A percentile compares a stretch with the other conserved stretches of the same genome.
Evolutionary conservation across 2,329 filamentous ascomycete genomes (phyloP).

Genomic region (Didymella exigua): DNA sequence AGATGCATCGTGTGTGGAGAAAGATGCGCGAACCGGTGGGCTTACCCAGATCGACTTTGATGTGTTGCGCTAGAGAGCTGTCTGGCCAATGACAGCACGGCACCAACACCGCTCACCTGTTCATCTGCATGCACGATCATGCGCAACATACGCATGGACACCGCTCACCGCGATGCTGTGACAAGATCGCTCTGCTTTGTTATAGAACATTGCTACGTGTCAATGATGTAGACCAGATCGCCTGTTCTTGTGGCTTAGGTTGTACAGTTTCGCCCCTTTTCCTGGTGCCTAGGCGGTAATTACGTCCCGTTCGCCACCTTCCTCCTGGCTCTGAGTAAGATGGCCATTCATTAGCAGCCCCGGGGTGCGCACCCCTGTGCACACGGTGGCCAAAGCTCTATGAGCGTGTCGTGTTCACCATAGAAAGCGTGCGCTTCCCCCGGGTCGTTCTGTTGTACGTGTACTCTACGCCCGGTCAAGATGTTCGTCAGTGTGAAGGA

Average conservation of each 20-base stretch:
- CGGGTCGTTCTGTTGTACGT: slow-evolving; percentile 10
- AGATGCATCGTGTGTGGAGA: not conserved
- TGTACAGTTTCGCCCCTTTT: slow-evolving; percentile 17
- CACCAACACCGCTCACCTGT: not conserved
- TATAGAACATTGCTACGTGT: not conserved
- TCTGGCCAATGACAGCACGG: not conserved
- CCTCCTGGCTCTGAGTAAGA: slow-evolving; percentile 15
- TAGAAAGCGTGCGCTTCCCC: slow-evolving; percentile 16
- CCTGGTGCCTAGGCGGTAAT: slow-evolving; percentile 16
- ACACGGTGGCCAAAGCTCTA: slow-evolving; percentile 13
- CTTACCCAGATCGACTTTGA: slow-evolving; percentile 1
- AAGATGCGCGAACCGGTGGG: slow-evolving; percentile 14
- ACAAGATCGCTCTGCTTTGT: not conserved
- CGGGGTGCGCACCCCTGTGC: slow-evolving; percentile 9
- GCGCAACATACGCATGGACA: slow-evolving; percentile 3
- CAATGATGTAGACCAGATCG: not conserved
- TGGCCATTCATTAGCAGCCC: slow-evolving; percentile 13
- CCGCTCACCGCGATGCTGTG: not conserved
- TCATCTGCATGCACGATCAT: slow-evolving; percentile 3
- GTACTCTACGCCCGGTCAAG: slow-evolving; percentile 2
- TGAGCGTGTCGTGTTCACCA: slow-evolving; percentile 6
- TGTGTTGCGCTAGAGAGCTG: not conserved
- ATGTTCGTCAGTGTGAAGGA: slow-evolving; percentile 26
- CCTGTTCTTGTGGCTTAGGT: not conserved
- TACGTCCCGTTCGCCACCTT: slow-evolving; percentile 16